A percentile compares a stretch with the other conserved stretches of the same genome.
Evolutionary conservation across 2,329 filamentous ascomycete genomes (phyloP).

Genomic region (Phialophora chinensis): DNA sequence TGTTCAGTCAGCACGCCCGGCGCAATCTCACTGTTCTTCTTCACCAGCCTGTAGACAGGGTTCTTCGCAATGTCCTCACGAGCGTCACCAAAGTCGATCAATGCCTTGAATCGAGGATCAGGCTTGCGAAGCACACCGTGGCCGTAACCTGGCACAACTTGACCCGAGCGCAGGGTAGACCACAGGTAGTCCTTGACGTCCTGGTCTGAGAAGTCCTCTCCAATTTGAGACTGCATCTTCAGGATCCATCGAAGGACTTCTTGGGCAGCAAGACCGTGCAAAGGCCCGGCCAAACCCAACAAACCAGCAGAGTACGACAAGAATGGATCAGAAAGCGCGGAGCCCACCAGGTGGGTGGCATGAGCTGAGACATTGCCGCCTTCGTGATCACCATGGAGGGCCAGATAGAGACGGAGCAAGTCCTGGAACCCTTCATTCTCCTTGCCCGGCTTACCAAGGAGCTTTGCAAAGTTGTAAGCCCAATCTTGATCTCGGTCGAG

Average conservation of each 20-base stretch:
- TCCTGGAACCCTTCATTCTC: slow-evolving; percentile 96
- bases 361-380: slow-evolving; percentile 97
- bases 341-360: slow-evolving; percentile 91
- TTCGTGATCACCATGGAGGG: slow-evolving; percentile 97
- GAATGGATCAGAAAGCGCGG: slow-evolving; percentile 92
- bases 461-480: slow-evolving; percentile 97
- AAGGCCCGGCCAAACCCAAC: slow-evolving; percentile 90
- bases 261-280: slow-evolving; percentile 92
- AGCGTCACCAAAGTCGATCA: slow-evolving; percentile 91
- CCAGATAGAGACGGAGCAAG: slow-evolving; percentile 88
- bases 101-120: slow-evolving; percentile 91
- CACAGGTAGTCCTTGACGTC: slow-evolving; percentile 91
- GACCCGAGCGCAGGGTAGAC: slow-evolving; percentile 89
- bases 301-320: slow-evolving; percentile 95
- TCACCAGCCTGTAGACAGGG: slow-evolving; percentile 91
- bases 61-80: slow-evolving; percentile 84
- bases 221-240: slow-evolving; percentile 91
- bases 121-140: slow-evolving; percentile 96
- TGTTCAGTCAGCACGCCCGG: slow-evolving; percentile 90
- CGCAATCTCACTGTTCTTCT: slow-evolving; percentile 90
- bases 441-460: slow-evolving; percentile 87
- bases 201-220: slow-evolving; percentile 74
- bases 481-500: slow-evolving; percentile 88
- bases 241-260: slow-evolving; percentile 97
- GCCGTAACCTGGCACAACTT: slow-evolving; percentile 92